These are phyloP conservation scores for Saitoella complicata DNA, from an alignment of 805 yeast genomes.

Conservation along the genomic window DNA sequence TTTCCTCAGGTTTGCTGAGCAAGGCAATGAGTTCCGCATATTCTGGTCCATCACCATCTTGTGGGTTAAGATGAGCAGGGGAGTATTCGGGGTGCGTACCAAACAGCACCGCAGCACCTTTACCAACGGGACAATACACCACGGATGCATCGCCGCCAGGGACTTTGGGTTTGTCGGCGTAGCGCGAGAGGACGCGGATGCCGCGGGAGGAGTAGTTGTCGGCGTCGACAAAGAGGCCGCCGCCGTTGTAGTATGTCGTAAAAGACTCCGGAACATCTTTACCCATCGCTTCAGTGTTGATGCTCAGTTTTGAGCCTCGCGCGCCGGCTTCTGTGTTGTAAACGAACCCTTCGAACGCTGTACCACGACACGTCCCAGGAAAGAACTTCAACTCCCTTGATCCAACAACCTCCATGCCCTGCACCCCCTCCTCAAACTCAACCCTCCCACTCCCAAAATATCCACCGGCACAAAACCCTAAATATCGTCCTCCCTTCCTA, in stretches of 20 bases:
- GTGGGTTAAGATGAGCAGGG: no score
- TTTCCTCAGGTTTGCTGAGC: no score
- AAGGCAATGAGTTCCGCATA: no score
- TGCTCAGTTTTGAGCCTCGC: slow-evolving; percentile 32
- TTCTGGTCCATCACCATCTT: no score
- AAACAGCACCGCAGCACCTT: slow-evolving; percentile 57
- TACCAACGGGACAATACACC: slow-evolving; percentile 48
- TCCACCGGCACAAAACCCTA: slow-evolving; percentile 95
- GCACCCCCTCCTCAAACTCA: slow-evolving; percentile 70
- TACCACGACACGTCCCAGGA: slow-evolving; percentile 72
- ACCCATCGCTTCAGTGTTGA: slow-evolving; percentile 1
- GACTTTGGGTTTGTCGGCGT: slow-evolving; percentile 40
- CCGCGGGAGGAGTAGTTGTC: slow-evolving; percentile 27
- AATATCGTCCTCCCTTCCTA: slow-evolving; percentile 58
- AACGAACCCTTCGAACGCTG: slow-evolving; percentile 63
- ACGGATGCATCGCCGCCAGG: slow-evolving; percentile 47
- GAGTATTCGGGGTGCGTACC: slow-evolving; percentile 87
- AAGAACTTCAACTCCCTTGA: slow-evolving; percentile 64
- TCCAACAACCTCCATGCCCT: slow-evolving; percentile 62
- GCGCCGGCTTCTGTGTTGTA: slow-evolving; percentile 71
- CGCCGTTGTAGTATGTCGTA: slow-evolving; percentile 65
- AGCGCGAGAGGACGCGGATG: slow-evolving; percentile 62
- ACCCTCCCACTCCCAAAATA: slow-evolving; percentile 61
- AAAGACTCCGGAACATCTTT: slow-evolving; percentile 3
- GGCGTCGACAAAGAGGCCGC: slow-evolving; percentile 71